Conservation (phyloP, 1,284 basidiomycete genomes). For the Earliella scabrosa region DNA sequence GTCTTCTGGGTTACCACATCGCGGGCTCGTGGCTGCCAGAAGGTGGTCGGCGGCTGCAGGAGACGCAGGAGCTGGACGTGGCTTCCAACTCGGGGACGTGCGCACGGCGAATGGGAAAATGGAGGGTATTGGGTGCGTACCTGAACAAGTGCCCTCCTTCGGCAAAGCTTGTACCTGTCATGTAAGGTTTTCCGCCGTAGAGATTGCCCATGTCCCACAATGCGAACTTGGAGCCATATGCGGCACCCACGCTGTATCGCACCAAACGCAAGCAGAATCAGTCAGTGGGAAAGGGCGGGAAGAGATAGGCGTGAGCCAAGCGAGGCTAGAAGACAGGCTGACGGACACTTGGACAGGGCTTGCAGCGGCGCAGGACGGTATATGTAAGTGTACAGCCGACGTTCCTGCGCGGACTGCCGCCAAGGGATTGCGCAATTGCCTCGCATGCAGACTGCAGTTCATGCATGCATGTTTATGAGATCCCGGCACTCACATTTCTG, state of each 20-base stretch:
- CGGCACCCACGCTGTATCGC: conserved; percentile 66
- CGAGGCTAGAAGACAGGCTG: conserved; percentile 5
- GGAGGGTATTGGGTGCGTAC: no score
- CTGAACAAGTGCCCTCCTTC: conserved; percentile 72
- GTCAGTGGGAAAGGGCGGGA: conserved; percentile 4
- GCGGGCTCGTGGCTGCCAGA: not conserved
- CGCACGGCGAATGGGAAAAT: no score
- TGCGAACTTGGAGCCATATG: conserved; percentile 68
- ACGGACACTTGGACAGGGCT: not conserved
- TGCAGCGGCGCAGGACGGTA: not conserved
- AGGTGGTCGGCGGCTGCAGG: not conserved
- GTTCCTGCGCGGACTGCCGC: not conserved
- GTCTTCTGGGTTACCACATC: no score
- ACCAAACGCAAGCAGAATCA: conserved; percentile 8
- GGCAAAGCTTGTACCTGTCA: conserved; percentile 61
- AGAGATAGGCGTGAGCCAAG: not conserved
- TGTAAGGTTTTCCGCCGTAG: conserved; percentile 70
- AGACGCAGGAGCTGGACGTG: not conserved
- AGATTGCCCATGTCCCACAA: conserved; percentile 77
- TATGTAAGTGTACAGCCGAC: not conserved
- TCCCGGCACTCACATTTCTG: conserved; percentile 69
- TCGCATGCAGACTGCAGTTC: conserved; percentile 6
- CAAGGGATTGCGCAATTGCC: not conserved
- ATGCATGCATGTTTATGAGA: not conserved
- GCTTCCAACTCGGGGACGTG: conserved; percentile 1